Base-by-base conservation (phyloP, 805 yeast species). In the Ogataea saltuana region DNA sequence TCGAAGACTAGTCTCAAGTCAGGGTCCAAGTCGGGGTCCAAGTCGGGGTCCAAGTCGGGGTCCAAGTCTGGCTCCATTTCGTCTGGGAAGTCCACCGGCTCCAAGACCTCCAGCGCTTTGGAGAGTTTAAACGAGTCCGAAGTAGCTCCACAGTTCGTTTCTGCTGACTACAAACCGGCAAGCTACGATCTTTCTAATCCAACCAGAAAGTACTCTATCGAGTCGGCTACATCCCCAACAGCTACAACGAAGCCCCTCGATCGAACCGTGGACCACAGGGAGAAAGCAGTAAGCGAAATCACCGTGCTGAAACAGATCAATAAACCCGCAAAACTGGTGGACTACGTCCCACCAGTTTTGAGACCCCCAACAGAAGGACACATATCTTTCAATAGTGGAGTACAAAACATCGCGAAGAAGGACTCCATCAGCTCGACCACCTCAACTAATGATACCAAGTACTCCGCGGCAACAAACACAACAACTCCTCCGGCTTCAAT, bases 301-400 rank as follows among this genome's bases (percentile, higher is more conserved):
- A 11, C 46, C 1, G 46, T 48, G 1, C 30, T 55, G 7, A 53
- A 68, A 46, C 80, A 74, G 48, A 72, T 76, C 29, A 72, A 75
- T 53, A 71, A 70, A 45, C 67, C 70, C 32, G 66, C 69, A 43
- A 74, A 71, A 51, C 63, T 74, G 36, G 76, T 78, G 4, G 58
- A 73, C 45, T 69, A 73, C 53, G 61, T 72, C 2, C 83, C 83
- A 4, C 78, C 81, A 2, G 81, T 76, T 12, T 64, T 77, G 41
- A 59, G 81, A 23, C 78, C 79, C 8, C 21, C 37, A 11, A 33
- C 54, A 37, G 29, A 43, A 32, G 25, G 25, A 19, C 25, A 17
- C 11, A n/a, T 16, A 9, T 16, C 18, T 17, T 30, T 18, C 42
- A 21, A 42, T 38, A 21, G 20, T 38, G n/a, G 6, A 20, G 28